Base-by-base conservation (phyloP, 306 rosid species). In the barrel medic (Medicago truncatula) region DNA sequence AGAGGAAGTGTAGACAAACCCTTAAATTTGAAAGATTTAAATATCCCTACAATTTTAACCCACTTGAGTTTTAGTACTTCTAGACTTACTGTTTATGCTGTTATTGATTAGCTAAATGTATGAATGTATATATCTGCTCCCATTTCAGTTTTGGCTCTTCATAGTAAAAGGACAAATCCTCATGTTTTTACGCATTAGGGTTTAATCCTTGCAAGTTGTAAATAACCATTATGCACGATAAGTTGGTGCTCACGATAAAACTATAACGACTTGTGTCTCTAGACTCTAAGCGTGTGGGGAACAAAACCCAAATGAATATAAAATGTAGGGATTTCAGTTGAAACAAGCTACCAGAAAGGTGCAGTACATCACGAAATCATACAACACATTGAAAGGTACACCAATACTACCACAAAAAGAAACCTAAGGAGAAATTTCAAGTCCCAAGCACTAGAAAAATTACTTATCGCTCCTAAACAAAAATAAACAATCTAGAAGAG, bases 381-480 rank as follows among this genome's bases (percentile, higher is more conserved):
- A 61, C 82, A 80, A 67, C 66, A 61, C 44, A 34, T 31, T 67
- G 70, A 8, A 40, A 75, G 85, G 78, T 36, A 67, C 53, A 43
- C 28, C 5, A 46, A 63, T 57, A 71, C 61, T 71, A 21, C 71
- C 80, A 76, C 16, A 50, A 49, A 76, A 69, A 9, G 54, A 40
- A 83, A 50, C 31, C 53, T 25, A 71, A 17, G 65, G 44, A 67
- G 58, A 81, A 74, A 56, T 64, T 69, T 47, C 54, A 70, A 70
- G 59, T 34, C 74, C 18, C 68, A 74, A 66, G 67, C 70, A 74
- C 53, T 47, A 50, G 40, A 40, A 78, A 59, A 64, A 70, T 61
- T 53, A 54, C 16, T 76, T 66, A 34, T 76, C 60, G 56, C 44
- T 76, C 74, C 72, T 43, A 61, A 78, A 16, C 60, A 74, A 56